Percentiles rank a stretch among this genome's conserved stretches.
Conservation (phyloP, 2,329 filamentous ascomycete species). For the Xylaria sp. region DNA sequence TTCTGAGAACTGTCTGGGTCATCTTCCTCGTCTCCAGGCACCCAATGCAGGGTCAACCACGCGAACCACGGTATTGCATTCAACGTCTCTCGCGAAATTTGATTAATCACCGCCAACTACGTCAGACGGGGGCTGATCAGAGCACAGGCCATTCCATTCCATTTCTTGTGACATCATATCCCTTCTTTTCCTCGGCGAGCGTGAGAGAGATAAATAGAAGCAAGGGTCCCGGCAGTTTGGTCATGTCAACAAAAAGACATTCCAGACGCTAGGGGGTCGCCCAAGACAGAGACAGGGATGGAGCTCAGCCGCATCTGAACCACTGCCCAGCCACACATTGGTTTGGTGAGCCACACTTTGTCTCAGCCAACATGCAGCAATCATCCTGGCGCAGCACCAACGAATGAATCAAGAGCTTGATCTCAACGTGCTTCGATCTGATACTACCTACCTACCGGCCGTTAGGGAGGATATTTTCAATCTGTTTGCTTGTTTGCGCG, state of each 20-base stretch:
- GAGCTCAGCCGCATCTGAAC: background rate
- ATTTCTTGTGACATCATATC: background rate
- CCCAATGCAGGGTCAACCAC: background rate
- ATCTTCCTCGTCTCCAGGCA: background rate
- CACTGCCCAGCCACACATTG: background rate
- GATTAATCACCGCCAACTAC: conserved; percentile 2
- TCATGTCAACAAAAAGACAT: background rate
- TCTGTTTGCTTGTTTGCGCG: background rate
- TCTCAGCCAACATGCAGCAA: background rate
- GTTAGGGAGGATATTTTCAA: background rate
- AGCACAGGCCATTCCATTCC: background rate
- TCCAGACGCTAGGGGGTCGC: no score
- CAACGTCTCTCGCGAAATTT: conserved; percentile 1
- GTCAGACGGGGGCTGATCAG: background rate
- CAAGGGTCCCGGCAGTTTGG: background rate
- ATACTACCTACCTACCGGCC: background rate
- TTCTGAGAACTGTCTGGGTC: no score
- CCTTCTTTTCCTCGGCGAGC: background rate
- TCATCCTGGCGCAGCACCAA: background rate
- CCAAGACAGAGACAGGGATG: background rate
- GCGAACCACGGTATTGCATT: background rate
- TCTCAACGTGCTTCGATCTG: background rate
- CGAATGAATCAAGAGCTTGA: background rate
- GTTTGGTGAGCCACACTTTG: background rate
- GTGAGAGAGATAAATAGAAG: no score